These are phyloP conservation scores for Monilinia aucupariae DNA, from an alignment of 2,329 filamentous ascomycete species.

Conservation along the genomic window DNA sequence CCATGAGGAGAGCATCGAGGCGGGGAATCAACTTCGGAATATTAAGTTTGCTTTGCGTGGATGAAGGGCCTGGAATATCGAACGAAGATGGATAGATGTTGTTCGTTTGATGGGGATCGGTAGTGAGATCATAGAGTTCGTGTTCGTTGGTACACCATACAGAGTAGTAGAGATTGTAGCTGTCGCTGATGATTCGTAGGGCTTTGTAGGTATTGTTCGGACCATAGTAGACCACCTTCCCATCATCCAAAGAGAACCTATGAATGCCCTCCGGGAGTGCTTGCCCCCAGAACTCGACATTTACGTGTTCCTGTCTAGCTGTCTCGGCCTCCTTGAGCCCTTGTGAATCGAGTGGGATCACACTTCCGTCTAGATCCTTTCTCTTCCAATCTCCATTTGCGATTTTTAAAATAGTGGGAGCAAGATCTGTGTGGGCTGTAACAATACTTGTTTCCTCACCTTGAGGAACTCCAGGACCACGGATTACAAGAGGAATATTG, in stretches of 20 bases:
- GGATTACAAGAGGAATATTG: conserved; percentile 49
- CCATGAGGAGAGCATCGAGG: conserved; percentile 54
- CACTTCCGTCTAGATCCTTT: conserved; percentile 43
- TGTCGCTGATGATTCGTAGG: conserved; percentile 40
- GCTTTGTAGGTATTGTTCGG: conserved; percentile 47
- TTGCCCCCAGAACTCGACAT: conserved; percentile 43
- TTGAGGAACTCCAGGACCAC: conserved; percentile 50
- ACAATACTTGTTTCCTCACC: conserved; percentile 40
- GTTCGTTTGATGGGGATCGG: conserved; percentile 47
- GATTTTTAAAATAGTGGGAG: conserved; percentile 44
- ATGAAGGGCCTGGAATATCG: conserved; percentile 30
- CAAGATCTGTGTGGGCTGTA: conserved; percentile 50
- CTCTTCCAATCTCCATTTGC: conserved; percentile 37
- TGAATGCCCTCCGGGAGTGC: conserved; percentile 30
- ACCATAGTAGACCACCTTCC: conserved; percentile 26
- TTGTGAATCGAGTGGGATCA: conserved; percentile 37
- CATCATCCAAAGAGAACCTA: conserved; percentile 29
- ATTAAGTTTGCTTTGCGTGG: conserved; percentile 22
- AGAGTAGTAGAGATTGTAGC: conserved; percentile 59
- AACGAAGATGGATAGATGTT: conserved; percentile 39
- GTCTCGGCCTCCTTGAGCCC: conserved; percentile 23
- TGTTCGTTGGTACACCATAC: conserved; percentile 66
- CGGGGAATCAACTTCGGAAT: conserved; percentile 34
- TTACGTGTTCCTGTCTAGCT: conserved; percentile 43
- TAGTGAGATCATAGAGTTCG: conserved; percentile 58